Evolutionary conservation across 306 rosid genomes (phyloP), one percentile per base, ranked within the genome.

Genomic region (Hippophae tibetana): DNA sequence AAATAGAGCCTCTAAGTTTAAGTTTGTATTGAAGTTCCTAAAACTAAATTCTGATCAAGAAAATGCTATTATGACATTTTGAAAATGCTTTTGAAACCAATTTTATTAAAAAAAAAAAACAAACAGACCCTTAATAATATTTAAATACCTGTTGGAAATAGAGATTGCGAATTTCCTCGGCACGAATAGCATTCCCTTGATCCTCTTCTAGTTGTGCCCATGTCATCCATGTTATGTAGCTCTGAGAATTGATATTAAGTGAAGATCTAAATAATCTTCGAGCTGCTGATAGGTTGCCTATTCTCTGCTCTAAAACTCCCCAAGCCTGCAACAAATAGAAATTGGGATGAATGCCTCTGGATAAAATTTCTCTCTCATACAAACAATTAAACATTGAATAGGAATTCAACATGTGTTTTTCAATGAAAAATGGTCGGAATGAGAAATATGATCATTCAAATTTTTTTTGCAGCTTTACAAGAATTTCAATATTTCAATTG

Each of bases 141-240:
- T 68, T 68, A 31, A 59, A 75, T 66, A 92, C 98, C 87, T 87
- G 98, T 77, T 92, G 96, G 80, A 83, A 87, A 76, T 87, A 92
- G 58, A 83, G 89, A 64, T 87, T 74, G 14, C 96, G 95, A 56
- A 92, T 83, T 76, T 92, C 98, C 76, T 87, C 96, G 7, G 96
- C 98, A 31, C 95, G 96, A 42, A 80, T 66, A 18, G 92, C 47
- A 60, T 92, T 92, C 71, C 96, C 98, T 83, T 92, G 93, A 57
- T 79, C 89, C 74, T 92, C 96, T 74, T 92, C 98, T 38, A 92
- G 52, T 66, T 89, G 46, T 59, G 98, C 98, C 98, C 98, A 92
- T 13, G 98, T 87, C 98, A 92, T 85, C 98, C 98, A 92, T 54
- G 98, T 87, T 59, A 87, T 79, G 60, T 78, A 87, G 76, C 98